phyloP scores from a whole-genome alignment of 352 stramenopile species.

The Pythium brachiatum region DNA sequence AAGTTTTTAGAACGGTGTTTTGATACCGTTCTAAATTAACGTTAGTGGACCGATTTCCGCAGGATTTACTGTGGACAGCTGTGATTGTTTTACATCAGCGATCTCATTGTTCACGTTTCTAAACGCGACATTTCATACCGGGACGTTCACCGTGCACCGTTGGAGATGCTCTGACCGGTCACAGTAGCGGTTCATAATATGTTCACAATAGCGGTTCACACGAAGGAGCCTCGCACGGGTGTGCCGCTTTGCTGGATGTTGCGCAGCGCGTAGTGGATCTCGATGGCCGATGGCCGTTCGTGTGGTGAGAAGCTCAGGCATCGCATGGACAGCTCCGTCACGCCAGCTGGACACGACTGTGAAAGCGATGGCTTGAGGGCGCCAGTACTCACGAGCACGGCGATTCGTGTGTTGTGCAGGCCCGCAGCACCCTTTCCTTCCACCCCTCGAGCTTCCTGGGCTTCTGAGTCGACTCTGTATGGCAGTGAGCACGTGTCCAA shows the following conservation, averaged over 20 bases:
- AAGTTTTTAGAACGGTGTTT: no score
- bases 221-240: neutral
- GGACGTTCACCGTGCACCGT: no score
- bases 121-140: no score
- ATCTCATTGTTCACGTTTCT: no score
- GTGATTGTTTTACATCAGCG: no score
- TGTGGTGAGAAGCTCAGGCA: constrained; percentile 25
- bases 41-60: no score
- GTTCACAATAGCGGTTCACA: neutral
- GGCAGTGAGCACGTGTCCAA: constrained; percentile 15
- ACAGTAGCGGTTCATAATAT: no score
- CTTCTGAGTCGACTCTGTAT: neutral
- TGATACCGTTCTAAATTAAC: no score
- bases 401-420: constrained; percentile 21
- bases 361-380: constrained; percentile 18
- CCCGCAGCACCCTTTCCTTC: neutral
- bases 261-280: constrained; percentile 28
- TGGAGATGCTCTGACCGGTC: no score
- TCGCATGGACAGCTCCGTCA: constrained; percentile 11
- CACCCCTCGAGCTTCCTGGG: neutral
- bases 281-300: constrained; percentile 20
- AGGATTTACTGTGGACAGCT: no score
- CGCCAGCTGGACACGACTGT: constrained; percentile 10
- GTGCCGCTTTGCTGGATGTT: constrained; percentile 9
- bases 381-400: constrained; percentile 22